Evolutionary conservation across 1,284 basidiomycete genomes (phyloP), one percentile per base, ranked within the genome.

Genomic region (Malassezia furfur): DNA sequence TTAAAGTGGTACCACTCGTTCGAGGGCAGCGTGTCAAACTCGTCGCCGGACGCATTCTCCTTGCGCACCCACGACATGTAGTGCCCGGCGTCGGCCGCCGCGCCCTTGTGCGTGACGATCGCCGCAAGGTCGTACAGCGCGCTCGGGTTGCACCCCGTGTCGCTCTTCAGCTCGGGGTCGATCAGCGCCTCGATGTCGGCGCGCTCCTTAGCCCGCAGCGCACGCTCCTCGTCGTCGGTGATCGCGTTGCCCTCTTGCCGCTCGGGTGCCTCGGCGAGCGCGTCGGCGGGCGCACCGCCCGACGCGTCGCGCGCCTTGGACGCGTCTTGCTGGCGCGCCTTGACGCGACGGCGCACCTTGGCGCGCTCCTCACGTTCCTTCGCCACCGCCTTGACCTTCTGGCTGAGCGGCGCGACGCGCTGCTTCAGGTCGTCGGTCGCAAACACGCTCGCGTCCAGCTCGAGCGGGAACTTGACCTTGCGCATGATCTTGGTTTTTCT

Each of bases 91-190:
- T 96, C 91, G 0, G 93, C 91, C 0, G 86, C 86, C 0, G 90
- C 84, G 15, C 94, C 94, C 75, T 98, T 98, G 81, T 96, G 93
- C 25, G 91, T 94, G 14, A 99, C 85, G 69, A 98, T 87, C 84
- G 87, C 86, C 53, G 87, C 83, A 35, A 91, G 81, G 54, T 91
- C 88, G 74, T 91, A 93, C 65, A 91, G 67, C 11, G 85, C 88
- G 14, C 81, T 85, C 28, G 80, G 76, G 71, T 85, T 88, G 59
- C 81, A 79, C 0, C 88, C 89, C 12, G 81, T 73, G 70, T 91
- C 88, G 2, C 73, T 77, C 67, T 80, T 83, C 53, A 89, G 60
- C 47, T 82, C 82, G 0, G 82, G 77, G 66, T 84, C 79, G 7
- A 90, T 78, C 10, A 88, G 78, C 25, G 75, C 78, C 1, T 50